phyloP scores from a whole-genome alignment of 371 early-diverging fungal species.

The Circinella minor region DNA sequence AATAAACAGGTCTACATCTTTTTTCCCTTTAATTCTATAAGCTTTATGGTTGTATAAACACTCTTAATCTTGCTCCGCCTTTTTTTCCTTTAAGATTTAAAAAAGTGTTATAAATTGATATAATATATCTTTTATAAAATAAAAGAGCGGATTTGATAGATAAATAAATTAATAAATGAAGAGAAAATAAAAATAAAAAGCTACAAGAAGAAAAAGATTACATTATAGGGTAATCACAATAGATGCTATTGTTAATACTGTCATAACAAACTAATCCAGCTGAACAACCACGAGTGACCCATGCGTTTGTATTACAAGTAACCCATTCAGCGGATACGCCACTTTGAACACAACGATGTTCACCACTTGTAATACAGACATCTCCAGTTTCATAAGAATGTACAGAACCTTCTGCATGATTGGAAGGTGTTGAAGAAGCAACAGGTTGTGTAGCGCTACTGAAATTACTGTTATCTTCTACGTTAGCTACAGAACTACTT shows the following conservation, averaged over 20 bases:
- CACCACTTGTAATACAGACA: slow-evolving; percentile 20
- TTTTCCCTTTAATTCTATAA: no score
- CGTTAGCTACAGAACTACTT: not conserved
- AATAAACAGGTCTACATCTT: no score
- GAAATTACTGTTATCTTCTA: not conserved
- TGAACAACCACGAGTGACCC: slow-evolving; percentile 38
- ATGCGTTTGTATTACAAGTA: slow-evolving; percentile 34
- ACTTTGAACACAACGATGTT: slow-evolving; percentile 30
- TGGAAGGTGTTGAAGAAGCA: slow-evolving; percentile 14
- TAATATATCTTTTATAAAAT: no score
- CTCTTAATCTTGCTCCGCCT: no score
- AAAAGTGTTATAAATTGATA: no score
- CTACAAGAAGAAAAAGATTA: not conserved
- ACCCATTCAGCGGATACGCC: slow-evolving; percentile 32
- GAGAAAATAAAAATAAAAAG: not conserved
- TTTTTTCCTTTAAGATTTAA: no score
- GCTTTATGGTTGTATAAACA: no score
- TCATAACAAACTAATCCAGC: slow-evolving; percentile 31
- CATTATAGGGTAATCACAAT: slow-evolving; percentile 10
- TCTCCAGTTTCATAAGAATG: slow-evolving; percentile 3
- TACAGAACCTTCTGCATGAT: slow-evolving; percentile 6
- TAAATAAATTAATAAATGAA: not conserved
- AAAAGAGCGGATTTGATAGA: no score
- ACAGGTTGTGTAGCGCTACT: not conserved
- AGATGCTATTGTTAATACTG: slow-evolving; percentile 6